Evolutionary conservation across 192 early-diverging fungal species (phyloP).

Genomic region (Chytriomyces sp.): DNA sequence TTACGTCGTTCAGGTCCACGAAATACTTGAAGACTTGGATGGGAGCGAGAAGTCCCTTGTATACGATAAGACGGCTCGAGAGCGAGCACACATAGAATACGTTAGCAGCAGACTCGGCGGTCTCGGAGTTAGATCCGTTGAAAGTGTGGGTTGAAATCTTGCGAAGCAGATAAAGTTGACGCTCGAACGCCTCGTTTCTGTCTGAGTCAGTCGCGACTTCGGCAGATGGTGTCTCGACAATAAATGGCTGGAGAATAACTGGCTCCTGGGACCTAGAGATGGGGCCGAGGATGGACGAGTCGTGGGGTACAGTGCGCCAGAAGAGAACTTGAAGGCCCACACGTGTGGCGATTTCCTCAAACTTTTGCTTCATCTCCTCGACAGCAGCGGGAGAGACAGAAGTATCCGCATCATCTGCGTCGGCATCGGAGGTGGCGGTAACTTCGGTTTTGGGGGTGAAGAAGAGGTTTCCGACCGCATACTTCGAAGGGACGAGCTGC

Average conservation of each 20-base stretch:
- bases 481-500: conserved; percentile 77
- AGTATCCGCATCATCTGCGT: conserved; percentile 62
- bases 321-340: conserved; percentile 77
- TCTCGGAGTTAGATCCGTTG: conserved; percentile 5
- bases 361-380: conserved; percentile 20
- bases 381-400: background rate
- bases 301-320: conserved; percentile 88
- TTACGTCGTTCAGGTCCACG: conserved; percentile 80
- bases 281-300: conserved; percentile 88
- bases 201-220: conserved; percentile 36
- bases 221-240: conserved; percentile 45
- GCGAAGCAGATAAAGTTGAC: conserved; percentile 85
- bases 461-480: conserved; percentile 97
- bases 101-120: conserved; percentile 70
- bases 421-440: conserved; percentile 51
- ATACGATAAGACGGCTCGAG: conserved; percentile 89
- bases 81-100: conserved; percentile 99
- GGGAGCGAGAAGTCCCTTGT: conserved; percentile 96
- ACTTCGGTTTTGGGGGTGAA: conserved; percentile 71
- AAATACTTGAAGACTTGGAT: conserved; percentile 94
- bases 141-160: conserved; percentile 84
- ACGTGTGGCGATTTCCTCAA: conserved; percentile 69
- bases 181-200: conserved; percentile 63
- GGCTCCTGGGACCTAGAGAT: conserved; percentile 88
- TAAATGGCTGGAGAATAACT: conserved; percentile 88